Percentiles rank a stretch among this genome's conserved stretches.
These are phyloP conservation scores for Zasmidium angulare DNA, from an alignment of 2,329 filamentous ascomycete genomes.

Conservation along the genomic window DNA sequence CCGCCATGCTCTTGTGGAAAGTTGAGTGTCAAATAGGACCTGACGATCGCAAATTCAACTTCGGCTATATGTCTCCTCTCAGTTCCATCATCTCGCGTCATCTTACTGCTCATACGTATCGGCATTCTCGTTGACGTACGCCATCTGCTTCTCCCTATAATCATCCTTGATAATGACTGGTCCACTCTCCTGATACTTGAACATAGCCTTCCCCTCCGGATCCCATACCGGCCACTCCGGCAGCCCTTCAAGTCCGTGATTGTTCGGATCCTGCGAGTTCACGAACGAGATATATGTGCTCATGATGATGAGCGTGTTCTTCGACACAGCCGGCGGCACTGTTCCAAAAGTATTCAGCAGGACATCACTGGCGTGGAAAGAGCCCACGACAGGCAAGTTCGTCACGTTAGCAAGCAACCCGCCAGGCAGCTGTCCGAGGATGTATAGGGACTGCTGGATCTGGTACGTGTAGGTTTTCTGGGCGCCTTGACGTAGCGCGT, in stretches of 20 bases:
- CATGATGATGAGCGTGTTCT: constrained; percentile 14
- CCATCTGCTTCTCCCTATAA: constrained; percentile 9
- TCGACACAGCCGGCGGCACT: constrained; percentile 4
- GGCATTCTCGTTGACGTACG: constrained; percentile 10
- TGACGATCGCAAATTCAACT: too few species aligned
- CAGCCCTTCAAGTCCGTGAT: constrained; percentile 6
- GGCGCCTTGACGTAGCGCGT: background rate
- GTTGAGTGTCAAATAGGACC: too few species aligned
- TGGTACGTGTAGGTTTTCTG: constrained; percentile 6
- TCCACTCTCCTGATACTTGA: constrained; percentile 7
- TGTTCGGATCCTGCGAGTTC: constrained; percentile 16
- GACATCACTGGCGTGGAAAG: constrained; percentile 68
- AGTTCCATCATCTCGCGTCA: too few species aligned
- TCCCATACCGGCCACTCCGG: constrained; percentile 10
- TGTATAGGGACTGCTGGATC: constrained; percentile 51
- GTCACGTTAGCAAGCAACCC: constrained; percentile 62
- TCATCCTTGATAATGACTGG: constrained; percentile 8
- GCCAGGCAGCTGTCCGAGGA: constrained; percentile 60
- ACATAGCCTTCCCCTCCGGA: constrained; percentile 8
- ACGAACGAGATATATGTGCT: constrained; percentile 17
- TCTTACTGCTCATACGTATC: constrained; percentile 8
- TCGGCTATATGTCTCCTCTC: too few species aligned
- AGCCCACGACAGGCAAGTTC: constrained; percentile 70
- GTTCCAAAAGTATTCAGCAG: constrained; percentile 13
- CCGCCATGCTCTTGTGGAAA: too few species aligned